A percentile compares a stretch with the other conserved stretches of the same genome.
Conservation (phyloP, 208 protist genomes). For the Strigomonas culicis region DNA sequence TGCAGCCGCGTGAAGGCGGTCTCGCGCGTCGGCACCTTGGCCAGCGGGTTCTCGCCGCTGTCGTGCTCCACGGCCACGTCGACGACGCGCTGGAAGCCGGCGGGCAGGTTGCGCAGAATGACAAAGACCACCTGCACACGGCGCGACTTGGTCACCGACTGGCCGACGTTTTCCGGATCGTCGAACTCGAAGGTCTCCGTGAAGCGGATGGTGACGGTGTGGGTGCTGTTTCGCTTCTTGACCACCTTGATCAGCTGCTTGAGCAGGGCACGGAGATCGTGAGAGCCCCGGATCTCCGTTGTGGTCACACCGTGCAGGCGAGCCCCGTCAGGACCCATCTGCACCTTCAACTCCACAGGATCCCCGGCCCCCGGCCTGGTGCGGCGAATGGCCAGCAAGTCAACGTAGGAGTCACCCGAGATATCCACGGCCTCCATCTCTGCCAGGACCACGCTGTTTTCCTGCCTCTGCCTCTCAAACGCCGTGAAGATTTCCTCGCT, state of each 20-base stretch:
- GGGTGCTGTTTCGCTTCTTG: constrained; percentile 61
- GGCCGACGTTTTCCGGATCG: constrained; percentile 63
- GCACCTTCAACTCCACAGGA: constrained; percentile 47
- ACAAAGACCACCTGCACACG: constrained; percentile 69
- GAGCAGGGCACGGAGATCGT: constrained; percentile 35
- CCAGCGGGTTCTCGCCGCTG: constrained; percentile 78
- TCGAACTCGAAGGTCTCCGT: constrained; percentile 82
- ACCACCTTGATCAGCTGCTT: constrained; percentile 45
- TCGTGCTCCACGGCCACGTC: constrained; percentile 83
- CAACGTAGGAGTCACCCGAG: constrained; percentile 62
- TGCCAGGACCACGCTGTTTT: constrained; percentile 47
- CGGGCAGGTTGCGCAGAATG: constrained; percentile 67
- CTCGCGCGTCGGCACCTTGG: constrained; percentile 82
- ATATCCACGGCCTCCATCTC: constrained; percentile 79
- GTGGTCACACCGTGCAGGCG: constrained; percentile 53
- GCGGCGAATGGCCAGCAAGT: constrained; percentile 39
- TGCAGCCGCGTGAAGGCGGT: constrained; percentile 75
- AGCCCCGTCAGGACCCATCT: constrained; percentile 30
- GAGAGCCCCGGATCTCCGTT: constrained; percentile 26
- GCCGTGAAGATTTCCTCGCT: constrained; percentile 65
- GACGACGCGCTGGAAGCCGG: constrained; percentile 78
- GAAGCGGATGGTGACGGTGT: constrained; percentile 72
- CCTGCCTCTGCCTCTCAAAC: constrained; percentile 51
- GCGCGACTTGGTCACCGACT: constrained; percentile 74
- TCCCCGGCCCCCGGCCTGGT: constrained; percentile 1